A percentile compares a stretch with the other conserved stretches of the same genome.
phyloP scores from a whole-genome alignment of 176 grass and related monocot genomes.

The Olyra latifolia region DNA sequence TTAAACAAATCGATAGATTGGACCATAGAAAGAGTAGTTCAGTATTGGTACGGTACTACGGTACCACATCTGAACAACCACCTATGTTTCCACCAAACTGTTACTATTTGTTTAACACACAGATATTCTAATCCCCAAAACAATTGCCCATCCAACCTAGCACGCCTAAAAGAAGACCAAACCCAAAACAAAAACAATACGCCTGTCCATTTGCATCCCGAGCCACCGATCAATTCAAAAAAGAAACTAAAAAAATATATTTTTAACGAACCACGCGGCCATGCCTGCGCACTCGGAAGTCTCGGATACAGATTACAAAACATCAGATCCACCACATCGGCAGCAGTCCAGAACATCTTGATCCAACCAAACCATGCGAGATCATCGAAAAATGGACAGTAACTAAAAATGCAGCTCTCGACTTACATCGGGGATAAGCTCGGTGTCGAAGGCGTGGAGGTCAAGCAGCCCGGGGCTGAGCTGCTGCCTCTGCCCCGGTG shows the following conservation, averaged over 20 bases:
- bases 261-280: not conserved
- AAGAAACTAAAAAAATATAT: not conserved
- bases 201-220: not conserved
- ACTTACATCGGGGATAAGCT: conserved; percentile 90
- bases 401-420: conserved; percentile 10
- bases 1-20: conserved; percentile 19
- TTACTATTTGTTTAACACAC: not conserved
- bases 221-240: conserved; percentile 12
- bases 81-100: not conserved
- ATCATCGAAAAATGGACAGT: conserved; percentile 5
- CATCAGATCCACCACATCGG: conserved; percentile 28
- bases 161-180: conserved; percentile 11
- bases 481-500: conserved; percentile 55
- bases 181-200: not conserved
- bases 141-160: not conserved
- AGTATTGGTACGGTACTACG: not conserved
- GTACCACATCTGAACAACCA: conserved; percentile 21
- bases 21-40: not conserved
- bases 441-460: conserved; percentile 87
- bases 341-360: conserved; percentile 7
- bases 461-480: conserved; percentile 92
- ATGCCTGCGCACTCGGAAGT: not conserved
- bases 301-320: no score
- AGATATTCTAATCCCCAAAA: conserved; percentile 3
- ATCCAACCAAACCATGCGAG: conserved; percentile 16